These are phyloP conservation scores for Pichia sp. DNA, from an alignment of 1,139 yeast genomes.

Conservation along the genomic window DNA sequence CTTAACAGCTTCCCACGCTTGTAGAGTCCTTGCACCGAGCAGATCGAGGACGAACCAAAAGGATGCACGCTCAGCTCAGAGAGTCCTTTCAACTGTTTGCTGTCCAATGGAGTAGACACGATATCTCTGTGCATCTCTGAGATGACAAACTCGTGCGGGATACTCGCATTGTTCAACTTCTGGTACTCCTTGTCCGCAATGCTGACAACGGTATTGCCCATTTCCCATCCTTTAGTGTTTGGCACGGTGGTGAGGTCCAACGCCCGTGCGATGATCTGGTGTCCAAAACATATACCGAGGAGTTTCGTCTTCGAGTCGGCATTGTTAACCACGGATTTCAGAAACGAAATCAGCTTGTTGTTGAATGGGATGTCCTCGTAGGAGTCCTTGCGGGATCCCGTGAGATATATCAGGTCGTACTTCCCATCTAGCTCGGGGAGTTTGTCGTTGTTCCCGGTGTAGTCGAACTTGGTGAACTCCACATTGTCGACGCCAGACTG, in stretches of 20 bases:
- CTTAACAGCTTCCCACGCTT: slow-evolving; percentile 45
- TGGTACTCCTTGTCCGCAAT: slow-evolving; percentile 36
- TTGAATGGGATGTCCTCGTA: slow-evolving; percentile 37
- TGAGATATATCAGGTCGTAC: slow-evolving; percentile 46
- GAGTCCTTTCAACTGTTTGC: slow-evolving; percentile 29
- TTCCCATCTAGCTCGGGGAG: slow-evolving; percentile 33
- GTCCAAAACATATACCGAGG: slow-evolving; percentile 81
- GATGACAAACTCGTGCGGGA: slow-evolving; percentile 34
- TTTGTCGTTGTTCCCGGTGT: slow-evolving; percentile 34
- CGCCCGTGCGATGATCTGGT: slow-evolving; percentile 67
- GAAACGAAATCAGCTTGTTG: slow-evolving; percentile 41
- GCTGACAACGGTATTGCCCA: slow-evolving; percentile 53
- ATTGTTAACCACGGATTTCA: slow-evolving; percentile 27
- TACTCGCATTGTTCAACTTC: slow-evolving; percentile 14
- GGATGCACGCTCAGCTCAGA: slow-evolving; percentile 23
- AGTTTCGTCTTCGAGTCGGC: slow-evolving; percentile 36
- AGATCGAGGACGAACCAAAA: slow-evolving; percentile 51
- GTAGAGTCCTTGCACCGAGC: slow-evolving; percentile 61
- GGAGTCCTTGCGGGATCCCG: slow-evolving; percentile 64
- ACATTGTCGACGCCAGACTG: neutral
- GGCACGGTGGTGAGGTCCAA: slow-evolving; percentile 57
- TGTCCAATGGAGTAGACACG: slow-evolving; percentile 39
- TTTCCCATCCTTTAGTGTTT: slow-evolving; percentile 68
- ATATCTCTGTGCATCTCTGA: slow-evolving; percentile 71
- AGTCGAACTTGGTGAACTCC: slow-evolving; percentile 41